phyloP scores from a whole-genome alignment of 352 stramenopile species.

The Globisporangium rhizosaccharum region DNA sequence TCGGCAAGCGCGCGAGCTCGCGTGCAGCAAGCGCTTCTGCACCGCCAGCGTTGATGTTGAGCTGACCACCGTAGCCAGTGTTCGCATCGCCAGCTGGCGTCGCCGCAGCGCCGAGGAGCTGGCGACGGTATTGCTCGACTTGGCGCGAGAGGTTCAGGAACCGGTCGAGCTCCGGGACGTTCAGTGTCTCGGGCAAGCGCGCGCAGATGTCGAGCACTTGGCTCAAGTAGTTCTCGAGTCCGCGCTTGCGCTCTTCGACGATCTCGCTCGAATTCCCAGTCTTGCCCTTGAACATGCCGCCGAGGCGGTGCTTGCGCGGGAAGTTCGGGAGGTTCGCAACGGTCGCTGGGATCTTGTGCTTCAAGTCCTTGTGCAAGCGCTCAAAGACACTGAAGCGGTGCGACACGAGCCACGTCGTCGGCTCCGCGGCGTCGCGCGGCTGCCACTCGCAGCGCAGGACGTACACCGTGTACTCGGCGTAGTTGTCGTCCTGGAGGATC shows the following conservation, averaged over 20 bases:
- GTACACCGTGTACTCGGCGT: constrained; percentile 87
- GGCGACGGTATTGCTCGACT: constrained; percentile 79
- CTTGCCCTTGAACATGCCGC: constrained; percentile 79
- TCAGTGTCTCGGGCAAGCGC: constrained; percentile 71
- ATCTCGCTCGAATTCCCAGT: constrained; percentile 84
- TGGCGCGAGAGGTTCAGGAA: constrained; percentile 85
- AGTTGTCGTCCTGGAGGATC: constrained; percentile 86
- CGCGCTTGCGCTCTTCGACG: constrained; percentile 79
- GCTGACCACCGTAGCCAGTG: constrained; percentile 24
- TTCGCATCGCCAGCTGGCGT: constrained; percentile 13
- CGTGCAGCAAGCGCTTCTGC: constrained; percentile 75
- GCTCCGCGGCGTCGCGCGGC: constrained; percentile 43
- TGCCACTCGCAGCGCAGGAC: constrained; percentile 84
- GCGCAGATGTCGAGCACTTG: constrained; percentile 82
- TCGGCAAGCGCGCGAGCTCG: constrained; percentile 73
- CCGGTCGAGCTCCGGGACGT: constrained; percentile 79
- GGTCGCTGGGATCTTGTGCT: constrained; percentile 64
- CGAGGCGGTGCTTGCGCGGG: constrained; percentile 81
- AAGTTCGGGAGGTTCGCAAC: constrained; percentile 64
- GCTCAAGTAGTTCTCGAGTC: constrained; percentile 76
- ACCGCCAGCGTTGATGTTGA: constrained; percentile 62
- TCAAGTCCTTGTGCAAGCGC: constrained; percentile 65
- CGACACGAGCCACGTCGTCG: constrained; percentile 64
- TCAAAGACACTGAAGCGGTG: constrained; percentile 73
- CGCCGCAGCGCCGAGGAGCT: constrained; percentile 31